A percentile compares a stretch with the other conserved stretches of the same genome.
These are phyloP conservation scores for Phaeophleospora eucalypticola DNA, from an alignment of 2,329 filamentous ascomycete genomes.

Conservation along the genomic window DNA sequence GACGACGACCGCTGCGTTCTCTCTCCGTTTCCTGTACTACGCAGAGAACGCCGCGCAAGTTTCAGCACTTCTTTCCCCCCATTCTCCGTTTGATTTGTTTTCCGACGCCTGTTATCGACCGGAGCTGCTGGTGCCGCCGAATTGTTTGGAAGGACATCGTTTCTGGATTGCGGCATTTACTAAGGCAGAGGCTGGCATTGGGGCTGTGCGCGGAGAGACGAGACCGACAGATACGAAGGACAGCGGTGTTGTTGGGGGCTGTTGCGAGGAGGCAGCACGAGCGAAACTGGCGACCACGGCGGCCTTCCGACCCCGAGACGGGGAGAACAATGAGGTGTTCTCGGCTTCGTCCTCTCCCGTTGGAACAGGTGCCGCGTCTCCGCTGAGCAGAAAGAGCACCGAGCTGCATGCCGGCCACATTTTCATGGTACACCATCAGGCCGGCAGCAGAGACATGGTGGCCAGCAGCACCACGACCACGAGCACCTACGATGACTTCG, in stretches of 20 bases:
- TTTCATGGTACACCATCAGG: conserved; percentile 40
- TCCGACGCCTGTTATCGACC: too few relatives aligned
- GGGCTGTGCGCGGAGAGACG: background rate
- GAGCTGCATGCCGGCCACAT: conserved; percentile 30
- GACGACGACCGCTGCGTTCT: background rate
- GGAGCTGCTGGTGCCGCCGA: too few relatives aligned
- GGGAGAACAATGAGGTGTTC: conserved; percentile 25
- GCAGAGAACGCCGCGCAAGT: background rate
- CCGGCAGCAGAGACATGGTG: conserved; percentile 46
- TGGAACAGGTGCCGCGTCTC: conserved; percentile 3
- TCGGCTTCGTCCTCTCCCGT: background rate
- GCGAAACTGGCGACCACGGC: conserved; percentile 26
- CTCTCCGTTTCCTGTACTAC: background rate
- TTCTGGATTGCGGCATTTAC: background rate
- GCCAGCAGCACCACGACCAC: conserved; percentile 36
- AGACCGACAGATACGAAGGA: background rate
- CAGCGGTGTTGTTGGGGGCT: background rate
- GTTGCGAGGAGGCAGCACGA: background rate
- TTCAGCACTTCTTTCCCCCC: background rate
- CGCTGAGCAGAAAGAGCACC: conserved; percentile 28
- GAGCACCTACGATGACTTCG: conserved; percentile 22
- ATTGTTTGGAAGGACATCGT: background rate
- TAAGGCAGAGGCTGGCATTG: background rate
- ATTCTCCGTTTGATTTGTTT: background rate
- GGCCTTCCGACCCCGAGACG: conserved; percentile 23